Conservation (phyloP, 2,329 filamentous ascomycete genomes). For the Colletotrichum chlorophyti region DNA sequence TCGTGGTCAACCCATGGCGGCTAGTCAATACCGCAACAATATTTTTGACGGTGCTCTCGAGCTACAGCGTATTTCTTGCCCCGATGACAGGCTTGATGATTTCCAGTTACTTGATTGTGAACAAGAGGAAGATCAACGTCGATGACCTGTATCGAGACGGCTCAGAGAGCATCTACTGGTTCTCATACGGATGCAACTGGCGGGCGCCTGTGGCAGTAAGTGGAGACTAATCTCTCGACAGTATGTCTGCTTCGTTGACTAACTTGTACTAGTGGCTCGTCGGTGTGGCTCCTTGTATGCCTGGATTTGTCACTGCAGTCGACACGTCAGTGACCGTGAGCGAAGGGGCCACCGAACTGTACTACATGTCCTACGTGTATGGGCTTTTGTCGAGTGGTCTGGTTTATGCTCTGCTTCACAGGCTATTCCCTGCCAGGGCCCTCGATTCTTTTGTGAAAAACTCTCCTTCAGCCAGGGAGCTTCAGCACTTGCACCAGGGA, state of each 20-base stretch:
- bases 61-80: slow-evolving; percentile 45
- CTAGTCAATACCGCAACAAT: slow-evolving; percentile 44
- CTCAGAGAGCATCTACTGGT: slow-evolving; percentile 46
- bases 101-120: slow-evolving; percentile 41
- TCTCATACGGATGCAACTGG: slow-evolving; percentile 47
- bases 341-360: slow-evolving; percentile 45
- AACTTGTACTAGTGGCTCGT: slow-evolving; percentile 41
- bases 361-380: slow-evolving; percentile 47
- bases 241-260: background rate
- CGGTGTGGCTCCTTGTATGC: slow-evolving; percentile 47
- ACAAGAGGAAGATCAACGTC: slow-evolving; percentile 42
- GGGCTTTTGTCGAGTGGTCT: slow-evolving; percentile 43
- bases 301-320: slow-evolving; percentile 50
- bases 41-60: slow-evolving; percentile 44
- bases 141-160: slow-evolving; percentile 42
- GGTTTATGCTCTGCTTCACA: slow-evolving; percentile 40
- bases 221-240: background rate
- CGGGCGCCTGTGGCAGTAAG: slow-evolving; percentile 46
- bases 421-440: slow-evolving; percentile 34
- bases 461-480: slow-evolving; percentile 31
- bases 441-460: slow-evolving; percentile 39
- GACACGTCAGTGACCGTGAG: slow-evolving; percentile 39
- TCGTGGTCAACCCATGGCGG: slow-evolving; percentile 46
- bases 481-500: slow-evolving; percentile 37
- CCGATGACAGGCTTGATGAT: slow-evolving; percentile 49